Evolutionary conservation across 1,139 yeast genomes (phyloP).

Genomic region (Suhomyces bokatorum): DNA sequence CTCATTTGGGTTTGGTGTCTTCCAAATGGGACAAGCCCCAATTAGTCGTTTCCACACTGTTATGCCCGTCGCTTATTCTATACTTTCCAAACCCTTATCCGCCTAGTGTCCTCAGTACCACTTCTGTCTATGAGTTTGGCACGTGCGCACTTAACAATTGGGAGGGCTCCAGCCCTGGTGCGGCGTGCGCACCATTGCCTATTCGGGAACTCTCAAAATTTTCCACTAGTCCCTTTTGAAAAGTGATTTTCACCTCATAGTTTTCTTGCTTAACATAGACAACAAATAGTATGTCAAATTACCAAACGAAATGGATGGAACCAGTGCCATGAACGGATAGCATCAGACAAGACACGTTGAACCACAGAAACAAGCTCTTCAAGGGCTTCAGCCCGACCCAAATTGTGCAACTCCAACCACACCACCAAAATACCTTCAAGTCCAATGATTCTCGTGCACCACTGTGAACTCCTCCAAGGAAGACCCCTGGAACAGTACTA

Average conservation of each 20-base stretch:
- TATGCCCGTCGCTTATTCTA: too few relatives aligned
- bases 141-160: neutral
- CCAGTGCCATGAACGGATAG: neutral
- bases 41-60: too few relatives aligned
- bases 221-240: slow-evolving; percentile 9
- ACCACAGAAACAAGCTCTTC: neutral
- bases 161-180: slow-evolving; percentile 15
- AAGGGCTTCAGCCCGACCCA: too few relatives aligned
- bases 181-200: slow-evolving; percentile 8
- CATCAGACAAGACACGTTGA: neutral
- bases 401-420: neutral
- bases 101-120: too few relatives aligned
- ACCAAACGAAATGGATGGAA: neutral
- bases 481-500: slow-evolving; percentile 13
- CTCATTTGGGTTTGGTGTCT: too few relatives aligned
- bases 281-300: slow-evolving; percentile 13
- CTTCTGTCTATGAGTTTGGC: neutral
- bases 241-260: slow-evolving; percentile 11
- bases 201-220: slow-evolving; percentile 9
- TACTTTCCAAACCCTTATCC: too few relatives aligned
- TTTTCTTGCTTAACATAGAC: slow-evolving; percentile 12
- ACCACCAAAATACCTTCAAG: neutral
- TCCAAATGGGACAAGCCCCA: too few relatives aligned
- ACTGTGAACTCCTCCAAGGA: neutral
- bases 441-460: too few relatives aligned